Evolutionary conservation across 2,329 filamentous ascomycete species (phyloP).

Genomic region (Fusarium ramigenum): DNA sequence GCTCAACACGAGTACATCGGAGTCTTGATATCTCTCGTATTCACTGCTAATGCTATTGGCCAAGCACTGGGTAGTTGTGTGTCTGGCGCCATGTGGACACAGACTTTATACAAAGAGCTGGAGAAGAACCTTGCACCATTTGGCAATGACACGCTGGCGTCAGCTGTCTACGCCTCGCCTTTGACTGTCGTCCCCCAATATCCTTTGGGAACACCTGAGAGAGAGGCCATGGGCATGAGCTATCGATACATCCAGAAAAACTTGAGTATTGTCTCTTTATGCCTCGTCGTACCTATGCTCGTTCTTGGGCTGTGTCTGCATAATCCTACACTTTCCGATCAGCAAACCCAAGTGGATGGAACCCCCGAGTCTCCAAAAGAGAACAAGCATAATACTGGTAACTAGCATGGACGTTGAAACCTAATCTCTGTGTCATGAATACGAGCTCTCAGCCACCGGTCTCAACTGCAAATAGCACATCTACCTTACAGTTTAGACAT

Average conservation of each 20-base stretch:
- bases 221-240: background rate
- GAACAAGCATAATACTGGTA: background rate
- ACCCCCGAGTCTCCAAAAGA: background rate
- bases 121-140: background rate
- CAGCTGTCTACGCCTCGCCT: background rate
- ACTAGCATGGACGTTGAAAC: too few relatives aligned
- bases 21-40: background rate
- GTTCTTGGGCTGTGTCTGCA: background rate
- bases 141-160: background rate
- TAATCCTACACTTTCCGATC: background rate
- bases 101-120: background rate
- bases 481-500: background rate
- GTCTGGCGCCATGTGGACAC: background rate
- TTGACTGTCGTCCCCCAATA: background rate
- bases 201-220: background rate
- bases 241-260: background rate
- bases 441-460: background rate
- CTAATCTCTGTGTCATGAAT: background rate
- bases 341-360: background rate
- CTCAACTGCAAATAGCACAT: background rate
- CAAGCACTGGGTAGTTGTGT: background rate
- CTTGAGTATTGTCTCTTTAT: background rate
- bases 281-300: background rate
- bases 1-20: background rate
- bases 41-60: background rate